phyloP scores from a whole-genome alignment of 2,329 filamentous ascomycete species.

The Colletotrichum sp. region DNA sequence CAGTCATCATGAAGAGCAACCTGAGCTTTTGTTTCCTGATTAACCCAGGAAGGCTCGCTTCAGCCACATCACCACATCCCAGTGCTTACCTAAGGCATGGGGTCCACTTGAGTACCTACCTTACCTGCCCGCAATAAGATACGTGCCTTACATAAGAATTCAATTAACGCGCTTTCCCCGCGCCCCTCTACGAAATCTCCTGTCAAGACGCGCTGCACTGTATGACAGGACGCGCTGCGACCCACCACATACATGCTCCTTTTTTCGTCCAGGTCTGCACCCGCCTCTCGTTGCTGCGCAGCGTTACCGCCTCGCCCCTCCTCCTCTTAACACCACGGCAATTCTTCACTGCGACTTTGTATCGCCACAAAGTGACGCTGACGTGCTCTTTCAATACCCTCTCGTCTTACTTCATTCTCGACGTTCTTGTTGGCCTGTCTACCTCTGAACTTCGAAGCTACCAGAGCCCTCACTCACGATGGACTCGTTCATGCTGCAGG shows the following conservation, averaged over 20 bases:
- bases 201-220: background rate
- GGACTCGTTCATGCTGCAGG: slow-evolving; percentile 78
- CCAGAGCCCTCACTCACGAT: slow-evolving; percentile 47
- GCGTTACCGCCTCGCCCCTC: background rate
- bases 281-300: background rate
- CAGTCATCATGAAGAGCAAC: background rate
- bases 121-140: background rate
- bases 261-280: background rate
- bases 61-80: background rate
- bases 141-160: background rate
- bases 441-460: background rate
- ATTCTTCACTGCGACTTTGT: background rate
- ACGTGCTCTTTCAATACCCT: background rate
- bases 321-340: background rate
- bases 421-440: background rate
- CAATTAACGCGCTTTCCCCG: background rate
- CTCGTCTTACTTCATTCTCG: background rate
- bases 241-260: background rate
- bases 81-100: background rate
- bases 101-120: too few species aligned
- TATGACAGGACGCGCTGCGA: background rate
- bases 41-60: background rate
- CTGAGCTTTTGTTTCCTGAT: background rate
- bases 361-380: background rate
- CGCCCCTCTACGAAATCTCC: background rate